Evolutionary conservation across 805 yeast genomes (phyloP).

Genomic region (Suhomyces vadensis): DNA sequence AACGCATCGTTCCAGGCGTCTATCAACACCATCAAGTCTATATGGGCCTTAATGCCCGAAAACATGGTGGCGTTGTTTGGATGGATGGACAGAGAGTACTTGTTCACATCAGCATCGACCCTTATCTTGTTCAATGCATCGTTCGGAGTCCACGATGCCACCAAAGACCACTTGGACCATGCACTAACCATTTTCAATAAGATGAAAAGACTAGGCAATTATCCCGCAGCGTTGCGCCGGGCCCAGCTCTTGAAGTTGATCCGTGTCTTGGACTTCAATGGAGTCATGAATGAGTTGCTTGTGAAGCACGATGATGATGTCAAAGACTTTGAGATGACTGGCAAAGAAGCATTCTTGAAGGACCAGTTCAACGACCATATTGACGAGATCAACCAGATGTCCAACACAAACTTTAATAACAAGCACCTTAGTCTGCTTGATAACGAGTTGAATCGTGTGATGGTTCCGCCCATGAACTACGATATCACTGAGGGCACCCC

Average conservation of each 20-base stretch:
- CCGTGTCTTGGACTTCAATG: conserved; percentile 66
- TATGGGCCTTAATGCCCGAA: conserved; percentile 74
- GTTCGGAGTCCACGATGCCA: conserved; percentile 79
- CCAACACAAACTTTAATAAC: conserved; percentile 10
- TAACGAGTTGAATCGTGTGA: conserved; percentile 17
- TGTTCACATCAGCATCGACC: conserved; percentile 76
- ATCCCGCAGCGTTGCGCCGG: conserved; percentile 74
- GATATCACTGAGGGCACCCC: conserved; percentile 6
- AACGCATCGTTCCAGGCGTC: conserved; percentile 82
- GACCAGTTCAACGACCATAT: conserved; percentile 10
- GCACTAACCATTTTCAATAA: conserved; percentile 67
- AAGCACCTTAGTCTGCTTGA: conserved; percentile 14
- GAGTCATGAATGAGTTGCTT: conserved; percentile 58
- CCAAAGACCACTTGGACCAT: conserved; percentile 69
- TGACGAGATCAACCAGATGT: conserved; percentile 7
- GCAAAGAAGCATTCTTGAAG: conserved; percentile 1
- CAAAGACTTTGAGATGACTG: conserved; percentile 9
- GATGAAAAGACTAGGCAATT: conserved; percentile 76
- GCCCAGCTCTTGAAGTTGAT: conserved; percentile 69
- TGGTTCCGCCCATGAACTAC: conserved; percentile 11
- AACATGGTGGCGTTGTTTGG: conserved; percentile 86
- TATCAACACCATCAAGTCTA: conserved; percentile 67
- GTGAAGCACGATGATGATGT: conserved; percentile 56
- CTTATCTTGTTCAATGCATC: conserved; percentile 73
- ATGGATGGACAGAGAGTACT: conserved; percentile 82